Conservation (phyloP, 2,329 filamentous ascomycete species). For the Pseudopyrenochaeta lycopersici region DNA sequence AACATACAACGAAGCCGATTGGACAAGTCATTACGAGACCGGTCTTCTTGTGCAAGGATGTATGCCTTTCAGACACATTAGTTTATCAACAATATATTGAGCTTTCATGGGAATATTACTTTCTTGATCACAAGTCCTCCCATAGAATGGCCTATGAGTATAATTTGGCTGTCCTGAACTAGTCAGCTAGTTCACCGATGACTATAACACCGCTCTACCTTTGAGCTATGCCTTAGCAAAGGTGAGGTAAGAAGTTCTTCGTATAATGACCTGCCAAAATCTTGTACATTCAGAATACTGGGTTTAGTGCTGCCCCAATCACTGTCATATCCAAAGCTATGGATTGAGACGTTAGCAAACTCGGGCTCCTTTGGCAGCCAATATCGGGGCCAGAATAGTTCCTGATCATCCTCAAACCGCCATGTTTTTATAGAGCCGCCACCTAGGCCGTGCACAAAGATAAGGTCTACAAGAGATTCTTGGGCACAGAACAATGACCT, state of each 20-base stretch:
- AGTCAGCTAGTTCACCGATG: no score
- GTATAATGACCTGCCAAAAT: conserved; percentile 5
- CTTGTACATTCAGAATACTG: conserved; percentile 3
- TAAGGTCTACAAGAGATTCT: conserved; percentile 4
- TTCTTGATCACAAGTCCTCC: conserved; percentile 7
- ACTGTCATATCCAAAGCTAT: conserved; percentile 8
- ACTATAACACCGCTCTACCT: no score
- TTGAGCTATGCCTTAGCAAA: background rate
- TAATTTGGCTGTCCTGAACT: conserved; percentile 1
- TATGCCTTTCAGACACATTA: no score
- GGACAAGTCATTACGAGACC: background rate
- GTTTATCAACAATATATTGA: no score
- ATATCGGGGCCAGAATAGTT: conserved; percentile 4
- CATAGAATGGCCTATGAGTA: conserved; percentile 10
- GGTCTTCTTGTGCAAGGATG: conserved; percentile 1
- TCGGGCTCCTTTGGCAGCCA: conserved; percentile 5
- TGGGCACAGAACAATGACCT: conserved; percentile 1
- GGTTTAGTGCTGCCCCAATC: background rate
- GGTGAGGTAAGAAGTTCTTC: conserved; percentile 4
- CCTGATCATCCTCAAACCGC: background rate
- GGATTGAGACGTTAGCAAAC: background rate
- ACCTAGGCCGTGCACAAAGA: conserved; percentile 9
- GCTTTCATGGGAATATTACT: background rate
- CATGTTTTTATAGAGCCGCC: conserved; percentile 9
- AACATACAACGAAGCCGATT: background rate